These are phyloP conservation scores for Penicillium brevicompactum DNA, from an alignment of 2,329 filamentous ascomycete species.

Conservation along the genomic window DNA sequence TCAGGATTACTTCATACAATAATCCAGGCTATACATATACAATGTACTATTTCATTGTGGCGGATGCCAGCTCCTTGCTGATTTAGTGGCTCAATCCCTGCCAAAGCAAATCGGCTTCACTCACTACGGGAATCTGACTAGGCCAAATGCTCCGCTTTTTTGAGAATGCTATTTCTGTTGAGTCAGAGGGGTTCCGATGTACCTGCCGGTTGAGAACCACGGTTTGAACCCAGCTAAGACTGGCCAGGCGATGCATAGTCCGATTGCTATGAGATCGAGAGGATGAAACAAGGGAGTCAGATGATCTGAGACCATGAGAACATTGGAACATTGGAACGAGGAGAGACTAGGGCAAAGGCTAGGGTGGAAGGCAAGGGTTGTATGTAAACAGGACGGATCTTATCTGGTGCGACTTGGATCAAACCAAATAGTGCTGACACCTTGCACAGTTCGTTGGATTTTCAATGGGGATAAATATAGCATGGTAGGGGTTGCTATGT, in stretches of 20 bases:
- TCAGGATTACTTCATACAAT: too few relatives aligned
- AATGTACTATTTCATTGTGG: neutral
- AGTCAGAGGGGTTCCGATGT: neutral
- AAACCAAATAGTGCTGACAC: conserved; percentile 3
- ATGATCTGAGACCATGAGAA: neutral
- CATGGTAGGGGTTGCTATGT: neutral
- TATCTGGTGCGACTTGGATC: neutral
- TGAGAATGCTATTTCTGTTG: neutral
- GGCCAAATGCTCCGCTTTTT: neutral
- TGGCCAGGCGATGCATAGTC: neutral
- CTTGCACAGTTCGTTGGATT: conserved; percentile 6
- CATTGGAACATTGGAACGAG: neutral
- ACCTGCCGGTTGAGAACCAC: neutral
- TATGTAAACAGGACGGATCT: neutral
- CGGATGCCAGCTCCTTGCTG: conserved; percentile 5
- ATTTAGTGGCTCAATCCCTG: neutral
- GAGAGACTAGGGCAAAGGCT: neutral
- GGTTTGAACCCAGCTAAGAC: conserved; percentile 2
- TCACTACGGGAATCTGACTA: neutral
- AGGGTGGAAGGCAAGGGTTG: neutral
- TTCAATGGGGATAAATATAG: conserved; percentile 6
- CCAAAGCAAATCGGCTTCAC: neutral
- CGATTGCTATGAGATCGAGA: neutral
- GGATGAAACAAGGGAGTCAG: neutral
- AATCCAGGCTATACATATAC: too few relatives aligned